A percentile compares a stretch with the other conserved stretches of the same genome.
These are phyloP conservation scores for Moringa oleifera DNA, from an alignment of 345 rosid genomes.

Conservation along the genomic window DNA sequence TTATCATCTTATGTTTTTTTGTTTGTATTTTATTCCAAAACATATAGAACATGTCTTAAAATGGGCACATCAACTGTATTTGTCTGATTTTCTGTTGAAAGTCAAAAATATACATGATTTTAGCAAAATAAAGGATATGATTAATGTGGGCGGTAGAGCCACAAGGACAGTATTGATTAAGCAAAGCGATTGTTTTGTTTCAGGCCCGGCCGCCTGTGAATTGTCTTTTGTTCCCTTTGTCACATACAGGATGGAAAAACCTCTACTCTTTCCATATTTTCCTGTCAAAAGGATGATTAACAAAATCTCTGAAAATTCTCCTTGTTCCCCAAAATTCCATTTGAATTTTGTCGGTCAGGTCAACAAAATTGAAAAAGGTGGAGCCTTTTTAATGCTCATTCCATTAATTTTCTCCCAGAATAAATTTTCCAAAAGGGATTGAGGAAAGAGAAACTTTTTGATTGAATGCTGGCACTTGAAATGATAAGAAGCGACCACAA, in stretches of 20 bases:
- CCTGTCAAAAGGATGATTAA: background rate
- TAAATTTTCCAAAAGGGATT: no score
- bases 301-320: conserved; percentile 1
- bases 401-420: no score
- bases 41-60: no score
- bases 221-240: conserved; percentile 18
- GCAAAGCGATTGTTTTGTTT: background rate
- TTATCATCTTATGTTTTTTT: no score
- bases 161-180: background rate
- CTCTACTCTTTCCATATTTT: no score
- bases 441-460: no score
- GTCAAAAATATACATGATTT: conserved; percentile 7
- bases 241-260: conserved; percentile 13
- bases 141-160: background rate
- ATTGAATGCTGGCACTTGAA: no score
- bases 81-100: background rate
- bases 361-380: conserved; percentile 9
- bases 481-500: no score
- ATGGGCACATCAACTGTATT: background rate
- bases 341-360: conserved; percentile 10
- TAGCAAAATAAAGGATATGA: background rate
- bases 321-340: no score
- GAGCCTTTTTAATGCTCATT: background rate
- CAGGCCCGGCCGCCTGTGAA: conserved; percentile 13
- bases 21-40: no score